Base-by-base conservation (phyloP, 352 stramenopile genomes). In the Peronospora destructor region DNA sequence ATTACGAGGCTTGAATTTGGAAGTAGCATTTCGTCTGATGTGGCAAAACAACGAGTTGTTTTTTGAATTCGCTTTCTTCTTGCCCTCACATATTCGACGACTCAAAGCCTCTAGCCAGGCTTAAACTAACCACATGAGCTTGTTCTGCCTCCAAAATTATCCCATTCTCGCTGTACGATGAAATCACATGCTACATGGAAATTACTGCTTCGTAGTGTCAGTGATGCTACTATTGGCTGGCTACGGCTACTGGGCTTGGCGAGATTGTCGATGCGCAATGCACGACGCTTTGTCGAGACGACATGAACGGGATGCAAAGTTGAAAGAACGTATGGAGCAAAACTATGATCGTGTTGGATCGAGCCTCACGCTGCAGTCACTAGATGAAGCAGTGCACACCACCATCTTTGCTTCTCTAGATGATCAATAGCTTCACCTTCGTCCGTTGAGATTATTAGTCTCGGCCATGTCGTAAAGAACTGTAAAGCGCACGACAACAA, bases 1-100 rank as follows among this genome's bases (percentile, higher is more conserved):
- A 81, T 50, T 94, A 90, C 54, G 75, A 93, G 44, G 49, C 81
- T 34, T 85, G 73, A 39, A 21, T 23, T n/a, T n/a, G n/a, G n/a
- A n/a, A n/a, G n/a, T n/a, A n/a, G n/a, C n/a, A n/a, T n/a, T n/a
- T n/a, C n/a, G n/a, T n/a, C n/a, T n/a, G n/a, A n/a, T n/a, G 23
- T 26, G 23, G 4, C 23, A 26, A 26, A 26, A 6, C 23, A 26
- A 26, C 5, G 19, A 23, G 19, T 23, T 23, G 3, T 6, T 26
- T 26, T n/a, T n/a, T n/a, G n/a, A n/a, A n/a, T n/a, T n/a, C n/a
- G n/a, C n/a, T n/a, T n/a, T n/a, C n/a, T n/a, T n/a, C n/a, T n/a
- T n/a, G n/a, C n/a, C n/a, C n/a, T n/a, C n/a, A n/a, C n/a, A n/a
- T n/a, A n/a, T n/a, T n/a, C n/a, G n/a, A n/a, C n/a, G n/a, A n/a